Evolutionary conservation across 2,329 filamentous ascomycete species (phyloP), one percentile per base, ranked within the genome.

Genomic region (Grosmannia serpens): DNA sequence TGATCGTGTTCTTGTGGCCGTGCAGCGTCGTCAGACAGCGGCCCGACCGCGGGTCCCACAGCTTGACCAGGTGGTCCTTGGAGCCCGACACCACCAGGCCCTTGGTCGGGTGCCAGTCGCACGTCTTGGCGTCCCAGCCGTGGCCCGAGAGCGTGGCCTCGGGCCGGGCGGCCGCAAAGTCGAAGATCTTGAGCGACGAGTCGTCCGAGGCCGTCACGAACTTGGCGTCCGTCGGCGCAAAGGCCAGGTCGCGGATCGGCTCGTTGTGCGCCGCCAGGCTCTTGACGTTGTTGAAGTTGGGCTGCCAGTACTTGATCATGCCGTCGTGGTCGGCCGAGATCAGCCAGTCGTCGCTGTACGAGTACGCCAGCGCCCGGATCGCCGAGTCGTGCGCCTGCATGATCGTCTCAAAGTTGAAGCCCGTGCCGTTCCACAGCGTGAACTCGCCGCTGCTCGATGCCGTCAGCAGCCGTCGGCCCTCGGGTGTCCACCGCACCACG

Each of bases 401-500:
- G 31, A 99, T 96, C 4, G 94, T 97, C 75, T 99, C 94, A 67
- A 99, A 99, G 72, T 99, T 97, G 81, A 99, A 99, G 27, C 91
- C 92, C 50, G 92, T 97, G 62, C 94, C 94, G 70, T 99, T 99
- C 94, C 94, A 99, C 4, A 99, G 74, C 46, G 95, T 99, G 67
- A 99, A 99, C 70, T 99, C 94, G 68, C 94, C 94, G 70, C 92
- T 97, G 64, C 91, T 95, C 0, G 91, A 95, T 26, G 91, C 94
- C 0, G 94, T 97, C 69, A 99, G 79, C 59, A 99, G 76, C 64
- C 94, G 81, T 61, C 94, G 86, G 31, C 94, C 94, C 72, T 99
- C 94, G 8, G 94, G 94, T 20, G 95, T 99, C 94, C 94, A 99
- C 70, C 90, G 84, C 47, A 99, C 92, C 10, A 97, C 89, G 63